Evolutionary conservation across 768 basidiomycete species (phyloP), one percentile per base, ranked within the genome.

Genomic region (Suillus hirtellus): DNA sequence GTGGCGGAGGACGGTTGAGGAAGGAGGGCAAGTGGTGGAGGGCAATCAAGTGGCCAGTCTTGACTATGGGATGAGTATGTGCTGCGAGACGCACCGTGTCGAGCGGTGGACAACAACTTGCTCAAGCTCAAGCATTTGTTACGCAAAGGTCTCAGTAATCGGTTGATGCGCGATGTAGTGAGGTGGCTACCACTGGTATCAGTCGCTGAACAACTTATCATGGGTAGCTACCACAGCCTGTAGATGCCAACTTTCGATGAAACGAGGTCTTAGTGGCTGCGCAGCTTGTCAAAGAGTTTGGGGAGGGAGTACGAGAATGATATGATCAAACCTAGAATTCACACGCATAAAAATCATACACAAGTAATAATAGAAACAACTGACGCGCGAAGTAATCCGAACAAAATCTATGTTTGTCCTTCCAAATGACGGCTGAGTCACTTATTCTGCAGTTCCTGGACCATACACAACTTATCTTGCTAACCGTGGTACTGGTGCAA

Each of bases 91-190:
- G 59, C 24, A 54, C 62, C 68, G 38, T 67, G 64, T 37, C 63
- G 63, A 17, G 59, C 66, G 38, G 37, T 24, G 24, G 55, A 40
- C n/a, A 40, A 56, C 3, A 17, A 27, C 21, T 40, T 56, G 55
- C 24, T 56, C 24, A 84, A 68, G 40, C 67, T 72, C 44, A 70
- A 72, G 64, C 81, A 84, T 69, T 82, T 83, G 67, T 75, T 79
- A 55, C 80, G 78, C 40, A 85, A 76, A 24, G 84, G 81, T 38
- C 84, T 74, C 24, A 84, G 72, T 12, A 83, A 72, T 50, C 84
- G 79, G 61, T 77, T 78, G 64, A 82, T 76, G 27, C 78, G 75
- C 27, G 80, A 73, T 8, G 76, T 75, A 1, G 80, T 76, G 50
- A 82, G 72, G 24, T 74, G 72, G 67, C 66, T 59, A 66, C 69